Percentiles rank a stretch among this genome's conserved stretches.
Conservation (phyloP, 1,139 yeast genomes). For the Lodderomyces theae region DNA sequence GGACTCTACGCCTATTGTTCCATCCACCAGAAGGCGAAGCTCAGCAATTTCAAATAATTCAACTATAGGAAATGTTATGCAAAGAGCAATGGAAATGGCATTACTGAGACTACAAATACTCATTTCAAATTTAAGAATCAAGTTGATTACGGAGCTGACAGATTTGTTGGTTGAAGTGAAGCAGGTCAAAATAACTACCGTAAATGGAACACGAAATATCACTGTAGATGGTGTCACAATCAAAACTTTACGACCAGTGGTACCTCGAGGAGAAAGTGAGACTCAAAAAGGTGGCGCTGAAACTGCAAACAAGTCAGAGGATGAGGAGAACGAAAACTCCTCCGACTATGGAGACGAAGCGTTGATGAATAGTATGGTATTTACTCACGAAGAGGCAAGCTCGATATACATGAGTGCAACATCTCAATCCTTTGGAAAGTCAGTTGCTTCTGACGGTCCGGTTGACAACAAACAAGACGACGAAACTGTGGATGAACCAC, state of each 20-base stretch:
- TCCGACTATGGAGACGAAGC: conserved; percentile 40
- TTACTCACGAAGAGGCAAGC: conserved; percentile 67
- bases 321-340: conserved; percentile 19
- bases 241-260: conserved; percentile 36
- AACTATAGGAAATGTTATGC: conserved; percentile 54
- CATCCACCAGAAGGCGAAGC: conserved; percentile 10
- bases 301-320: conserved; percentile 22
- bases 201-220: conserved; percentile 48
- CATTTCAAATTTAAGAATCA: conserved; percentile 43
- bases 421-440: conserved; percentile 37
- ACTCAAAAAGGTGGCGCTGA: conserved; percentile 10
- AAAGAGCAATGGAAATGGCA: conserved; percentile 67
- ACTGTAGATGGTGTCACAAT: conserved; percentile 38
- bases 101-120: conserved; percentile 57
- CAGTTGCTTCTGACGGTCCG: conserved; percentile 10
- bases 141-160: conserved; percentile 50
- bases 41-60: conserved; percentile 23
- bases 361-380: conserved; percentile 59
- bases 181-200: conserved; percentile 36
- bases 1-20: conserved; percentile 12
- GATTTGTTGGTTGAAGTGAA: conserved; percentile 45
- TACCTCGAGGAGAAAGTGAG: conserved; percentile 26
- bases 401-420: conserved; percentile 85
- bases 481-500: conserved; percentile 13
- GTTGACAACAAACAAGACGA: conserved; percentile 12